Evolutionary conservation across 805 yeast genomes (phyloP).

Genomic region (Hanseniaspora clermontiae): DNA sequence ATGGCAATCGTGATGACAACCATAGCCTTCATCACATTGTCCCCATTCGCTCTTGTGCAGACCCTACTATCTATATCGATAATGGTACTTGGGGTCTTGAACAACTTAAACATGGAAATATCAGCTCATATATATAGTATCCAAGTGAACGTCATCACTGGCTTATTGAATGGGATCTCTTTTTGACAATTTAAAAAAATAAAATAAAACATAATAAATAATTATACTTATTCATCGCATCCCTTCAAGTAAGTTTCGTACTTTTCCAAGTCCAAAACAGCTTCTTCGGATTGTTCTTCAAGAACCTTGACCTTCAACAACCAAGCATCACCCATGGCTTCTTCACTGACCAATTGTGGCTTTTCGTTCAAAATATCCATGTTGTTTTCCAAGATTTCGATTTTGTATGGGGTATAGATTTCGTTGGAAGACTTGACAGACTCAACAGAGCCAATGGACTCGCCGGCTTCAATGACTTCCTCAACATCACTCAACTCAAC

Average conservation of each 20-base stretch:
- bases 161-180: not conserved
- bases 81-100: not conserved
- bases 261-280: slow-evolving; percentile 41
- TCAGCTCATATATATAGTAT: slow-evolving; percentile 1
- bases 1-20: not conserved
- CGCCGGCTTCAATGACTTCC: slow-evolving; percentile 52
- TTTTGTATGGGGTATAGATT: slow-evolving; percentile 76
- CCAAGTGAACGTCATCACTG: not conserved
- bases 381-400: slow-evolving; percentile 64
- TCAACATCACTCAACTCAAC: slow-evolving; percentile 78
- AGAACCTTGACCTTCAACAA: slow-evolving; percentile 62
- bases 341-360: slow-evolving; percentile 72
- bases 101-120: slow-evolving; percentile 1
- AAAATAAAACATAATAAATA: no score
- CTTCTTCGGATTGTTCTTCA: slow-evolving; percentile 32
- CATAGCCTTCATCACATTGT: not conserved
- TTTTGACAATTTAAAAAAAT: not conserved
- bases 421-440: slow-evolving; percentile 90
- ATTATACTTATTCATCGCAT: slow-evolving; percentile 6
- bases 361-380: slow-evolving; percentile 41
- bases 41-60: not conserved
- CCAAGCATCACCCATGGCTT: slow-evolving; percentile 94
- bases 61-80: not conserved
- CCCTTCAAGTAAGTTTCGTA: slow-evolving; percentile 44
- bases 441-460: slow-evolving; percentile 84